Conservation (phyloP, 1,284 basidiomycete species). For the Papiliotrema laurentii region DNA sequence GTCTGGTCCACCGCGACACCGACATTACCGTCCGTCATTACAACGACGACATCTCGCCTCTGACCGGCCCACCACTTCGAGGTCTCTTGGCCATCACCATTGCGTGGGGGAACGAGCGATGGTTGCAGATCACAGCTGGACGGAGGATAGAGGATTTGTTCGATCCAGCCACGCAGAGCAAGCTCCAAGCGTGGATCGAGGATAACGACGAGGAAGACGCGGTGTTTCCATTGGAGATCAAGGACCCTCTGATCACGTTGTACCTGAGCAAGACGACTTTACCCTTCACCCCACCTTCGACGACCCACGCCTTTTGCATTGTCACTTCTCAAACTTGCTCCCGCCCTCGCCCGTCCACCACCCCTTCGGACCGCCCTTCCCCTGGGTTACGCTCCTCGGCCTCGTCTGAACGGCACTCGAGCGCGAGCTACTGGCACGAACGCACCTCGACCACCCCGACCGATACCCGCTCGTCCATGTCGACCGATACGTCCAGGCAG, state of each 20-base stretch:
- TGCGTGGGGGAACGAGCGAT: slow-evolving; percentile 28
- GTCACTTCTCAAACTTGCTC: slow-evolving; percentile 19
- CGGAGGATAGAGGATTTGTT: slow-evolving; percentile 18
- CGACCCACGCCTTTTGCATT: slow-evolving; percentile 21
- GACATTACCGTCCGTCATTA: slow-evolving; percentile 26
- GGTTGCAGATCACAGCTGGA: slow-evolving; percentile 19
- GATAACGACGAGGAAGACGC: slow-evolving; percentile 10
- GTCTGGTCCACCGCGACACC: slow-evolving; percentile 27
- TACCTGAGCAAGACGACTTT: slow-evolving; percentile 20
- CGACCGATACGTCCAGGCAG: slow-evolving; percentile 8
- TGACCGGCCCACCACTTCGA: slow-evolving; percentile 8
- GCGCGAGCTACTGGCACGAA: slow-evolving; percentile 4
- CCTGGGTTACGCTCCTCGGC: slow-evolving; percentile 2
- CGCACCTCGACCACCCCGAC: slow-evolving; percentile 5
- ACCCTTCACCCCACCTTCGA: slow-evolving; percentile 22
- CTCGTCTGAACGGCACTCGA: slow-evolving; percentile 2
- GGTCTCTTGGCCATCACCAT: slow-evolving; percentile 3
- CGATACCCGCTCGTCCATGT: slow-evolving; percentile 3
- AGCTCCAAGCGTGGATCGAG: slow-evolving; percentile 29
- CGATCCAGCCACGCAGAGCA: slow-evolving; percentile 11
- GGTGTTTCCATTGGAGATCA: slow-evolving; percentile 12
- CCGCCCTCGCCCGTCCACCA: background rate
- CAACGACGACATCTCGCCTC: slow-evolving; percentile 21
- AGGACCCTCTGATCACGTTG: slow-evolving; percentile 8
- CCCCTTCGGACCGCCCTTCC: background rate